Conservation (phyloP, 345 rosid genomes). For the Salix dunnii region DNA sequence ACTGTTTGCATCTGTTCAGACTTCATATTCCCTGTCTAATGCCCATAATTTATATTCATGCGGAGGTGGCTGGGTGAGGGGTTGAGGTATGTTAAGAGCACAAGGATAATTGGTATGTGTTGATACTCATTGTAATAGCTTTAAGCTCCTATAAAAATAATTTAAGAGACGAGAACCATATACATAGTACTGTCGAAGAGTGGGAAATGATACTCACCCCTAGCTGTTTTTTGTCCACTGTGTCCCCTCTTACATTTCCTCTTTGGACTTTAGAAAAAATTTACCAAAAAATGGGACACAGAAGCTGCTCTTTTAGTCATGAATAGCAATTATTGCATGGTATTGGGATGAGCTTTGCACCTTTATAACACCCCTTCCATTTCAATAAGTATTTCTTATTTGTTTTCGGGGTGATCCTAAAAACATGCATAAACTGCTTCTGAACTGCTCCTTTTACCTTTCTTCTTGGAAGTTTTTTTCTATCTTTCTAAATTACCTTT, state of each 20-base stretch:
- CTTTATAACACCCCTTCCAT: neutral
- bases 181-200: neutral
- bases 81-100: neutral
- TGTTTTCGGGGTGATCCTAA: neutral
- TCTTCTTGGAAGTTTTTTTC: neutral
- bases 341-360: neutral
- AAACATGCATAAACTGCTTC: neutral
- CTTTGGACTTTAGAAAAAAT: too few species aligned
- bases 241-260: too few species aligned
- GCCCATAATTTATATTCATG: neutral
- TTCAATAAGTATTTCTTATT: neutral
- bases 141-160: neutral
- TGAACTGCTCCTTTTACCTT: neutral
- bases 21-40: neutral
- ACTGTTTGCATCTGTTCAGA: neutral
- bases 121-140: neutral
- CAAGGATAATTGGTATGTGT: neutral
- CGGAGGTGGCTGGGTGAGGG: too few species aligned
- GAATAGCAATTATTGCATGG: neutral
- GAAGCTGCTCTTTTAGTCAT: conserved; percentile 4
- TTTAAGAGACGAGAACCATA: neutral
- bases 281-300: neutral
- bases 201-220: too few species aligned
- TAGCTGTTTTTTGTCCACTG: too few species aligned
- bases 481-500: conserved; percentile 4